These are phyloP conservation scores for Termitomyces sp. DNA, from an alignment of 768 basidiomycete genomes.

Conservation along the genomic window DNA sequence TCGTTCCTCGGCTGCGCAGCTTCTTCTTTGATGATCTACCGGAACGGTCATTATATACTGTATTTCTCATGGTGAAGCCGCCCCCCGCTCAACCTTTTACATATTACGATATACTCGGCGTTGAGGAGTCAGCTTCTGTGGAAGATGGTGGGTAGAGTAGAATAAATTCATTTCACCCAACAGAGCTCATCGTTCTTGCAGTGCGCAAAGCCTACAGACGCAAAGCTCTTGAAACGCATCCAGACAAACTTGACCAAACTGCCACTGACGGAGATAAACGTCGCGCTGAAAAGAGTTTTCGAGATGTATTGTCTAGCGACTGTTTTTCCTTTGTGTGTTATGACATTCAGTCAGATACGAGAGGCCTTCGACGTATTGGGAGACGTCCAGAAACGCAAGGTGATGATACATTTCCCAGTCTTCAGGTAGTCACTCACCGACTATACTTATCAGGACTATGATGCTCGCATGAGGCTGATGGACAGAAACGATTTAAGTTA, in stretches of 20 bases:
- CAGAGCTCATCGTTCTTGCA: constrained; percentile 17
- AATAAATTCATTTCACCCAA: background rate
- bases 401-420: constrained; percentile 20
- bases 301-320: constrained; percentile 37
- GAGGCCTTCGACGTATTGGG: constrained; percentile 58
- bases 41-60: background rate
- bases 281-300: constrained; percentile 53
- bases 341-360: constrained; percentile 39
- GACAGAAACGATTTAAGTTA: constrained; percentile 20
- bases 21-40: constrained; percentile 10
- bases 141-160: constrained; percentile 45
- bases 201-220: constrained; percentile 67
- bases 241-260: constrained; percentile 59
- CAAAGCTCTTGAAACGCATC: constrained; percentile 67
- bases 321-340: constrained; percentile 2
- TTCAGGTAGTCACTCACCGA: background rate
- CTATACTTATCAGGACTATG: constrained; percentile 35
- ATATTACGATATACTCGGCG: constrained; percentile 41
- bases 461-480: constrained; percentile 32
- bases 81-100: constrained; percentile 25
- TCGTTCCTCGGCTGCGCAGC: background rate
- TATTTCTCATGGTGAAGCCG: constrained; percentile 10
- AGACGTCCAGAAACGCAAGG: constrained; percentile 51
- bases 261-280: constrained; percentile 48
- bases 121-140: constrained; percentile 36